These are phyloP conservation scores for Cercospora sojina DNA, from an alignment of 2,329 filamentous ascomycete genomes.

Conservation along the genomic window DNA sequence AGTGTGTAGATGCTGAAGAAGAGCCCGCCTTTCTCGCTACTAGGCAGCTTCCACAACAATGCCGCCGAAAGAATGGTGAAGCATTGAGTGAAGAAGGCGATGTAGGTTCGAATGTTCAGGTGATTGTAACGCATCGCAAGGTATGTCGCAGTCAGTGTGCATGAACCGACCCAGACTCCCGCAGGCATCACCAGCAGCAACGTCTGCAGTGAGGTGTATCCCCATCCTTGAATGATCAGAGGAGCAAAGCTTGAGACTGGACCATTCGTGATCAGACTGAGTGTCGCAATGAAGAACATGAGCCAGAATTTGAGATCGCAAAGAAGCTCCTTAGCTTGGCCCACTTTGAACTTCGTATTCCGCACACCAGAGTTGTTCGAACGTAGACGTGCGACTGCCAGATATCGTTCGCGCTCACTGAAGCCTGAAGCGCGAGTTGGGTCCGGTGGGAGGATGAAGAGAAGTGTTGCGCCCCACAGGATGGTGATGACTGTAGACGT, in stretches of 20 bases:
- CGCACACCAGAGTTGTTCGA: constrained; percentile 36
- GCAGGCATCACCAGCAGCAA: constrained; percentile 46
- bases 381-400: constrained; percentile 32
- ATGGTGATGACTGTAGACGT: constrained; percentile 40
- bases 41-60: not conserved
- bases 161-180: constrained; percentile 41
- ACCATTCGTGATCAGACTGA: constrained; percentile 48
- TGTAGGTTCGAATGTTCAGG: constrained; percentile 15
- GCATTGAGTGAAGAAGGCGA: not conserved
- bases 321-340: constrained; percentile 43
- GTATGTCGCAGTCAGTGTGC: constrained; percentile 44
- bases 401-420: constrained; percentile 37
- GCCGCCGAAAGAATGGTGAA: not conserved
- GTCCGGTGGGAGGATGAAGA: constrained; percentile 44
- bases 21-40: not conserved
- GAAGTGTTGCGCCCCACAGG: constrained; percentile 42
- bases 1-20: not conserved
- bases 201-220: constrained; percentile 47
- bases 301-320: constrained; percentile 44
- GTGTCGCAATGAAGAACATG: constrained; percentile 42
- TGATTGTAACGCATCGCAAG: constrained; percentile 42
- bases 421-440: constrained; percentile 46
- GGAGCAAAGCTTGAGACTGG: constrained; percentile 49
- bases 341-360: constrained; percentile 48
- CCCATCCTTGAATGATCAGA: constrained; percentile 49